Conservation (phyloP, 352 stramenopile species). For the Phytophthora tubulina region DNA sequence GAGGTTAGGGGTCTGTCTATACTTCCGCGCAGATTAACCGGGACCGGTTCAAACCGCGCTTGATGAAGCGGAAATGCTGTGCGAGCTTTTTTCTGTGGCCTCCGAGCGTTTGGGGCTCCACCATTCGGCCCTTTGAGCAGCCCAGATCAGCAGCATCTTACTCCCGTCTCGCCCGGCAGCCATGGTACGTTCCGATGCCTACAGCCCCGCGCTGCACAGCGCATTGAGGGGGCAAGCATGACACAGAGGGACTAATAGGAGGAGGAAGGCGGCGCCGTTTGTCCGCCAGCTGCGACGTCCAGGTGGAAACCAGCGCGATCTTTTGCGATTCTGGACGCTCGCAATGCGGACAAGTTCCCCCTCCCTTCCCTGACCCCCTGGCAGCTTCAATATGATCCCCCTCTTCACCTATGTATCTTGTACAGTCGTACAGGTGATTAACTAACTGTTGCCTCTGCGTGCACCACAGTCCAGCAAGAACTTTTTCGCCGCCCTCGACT, state of each 20-base stretch:
- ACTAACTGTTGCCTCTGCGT: constrained; percentile 24
- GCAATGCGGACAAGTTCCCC: constrained; percentile 7
- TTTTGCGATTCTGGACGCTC: constrained; percentile 29
- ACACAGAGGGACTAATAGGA: not conserved
- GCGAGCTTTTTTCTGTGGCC: constrained; percentile 44
- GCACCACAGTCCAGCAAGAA: constrained; percentile 60
- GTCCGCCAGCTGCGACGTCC: constrained; percentile 23
- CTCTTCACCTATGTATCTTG: not conserved
- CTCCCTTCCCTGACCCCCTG: not conserved
- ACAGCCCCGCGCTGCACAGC: constrained; percentile 6
- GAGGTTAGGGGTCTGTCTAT: constrained; percentile 6
- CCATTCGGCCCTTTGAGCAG: constrained; percentile 50
- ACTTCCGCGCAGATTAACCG: constrained; percentile 4
- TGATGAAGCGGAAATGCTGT: constrained; percentile 17
- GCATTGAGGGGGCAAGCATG: not conserved
- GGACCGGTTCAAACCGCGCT: constrained; percentile 32
- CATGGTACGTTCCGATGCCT: constrained; percentile 49
- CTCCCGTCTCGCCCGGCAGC: constrained; percentile 47
- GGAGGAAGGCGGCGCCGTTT: not conserved
- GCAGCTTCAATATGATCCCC: constrained; percentile 14
- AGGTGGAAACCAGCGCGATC: constrained; percentile 32
- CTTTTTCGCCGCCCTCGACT: constrained; percentile 81
- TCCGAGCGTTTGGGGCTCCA: constrained; percentile 41
- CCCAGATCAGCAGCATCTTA: constrained; percentile 56
- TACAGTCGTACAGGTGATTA: constrained; percentile 17